These are phyloP conservation scores for Dactylellina sp. DNA, from an alignment of 2,329 filamentous ascomycete species.

Conservation along the genomic window DNA sequence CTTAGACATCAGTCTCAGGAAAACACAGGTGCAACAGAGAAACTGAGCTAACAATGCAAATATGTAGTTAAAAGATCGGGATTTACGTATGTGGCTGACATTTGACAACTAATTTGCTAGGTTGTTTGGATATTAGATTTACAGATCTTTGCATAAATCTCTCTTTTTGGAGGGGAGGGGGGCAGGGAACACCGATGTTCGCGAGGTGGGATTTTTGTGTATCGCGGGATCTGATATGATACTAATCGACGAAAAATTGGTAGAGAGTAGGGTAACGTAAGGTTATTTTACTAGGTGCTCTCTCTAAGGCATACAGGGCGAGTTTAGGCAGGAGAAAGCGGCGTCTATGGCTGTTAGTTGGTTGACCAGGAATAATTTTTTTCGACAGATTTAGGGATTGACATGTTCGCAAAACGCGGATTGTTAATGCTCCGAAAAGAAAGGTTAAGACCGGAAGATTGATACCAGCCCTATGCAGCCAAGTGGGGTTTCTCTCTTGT, in stretches of 20 bases:
- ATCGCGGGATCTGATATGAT: slow-evolving; percentile 27
- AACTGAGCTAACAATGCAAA: no score
- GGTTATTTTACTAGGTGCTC: background rate
- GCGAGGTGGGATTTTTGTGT: slow-evolving; percentile 1
- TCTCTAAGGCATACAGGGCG: background rate
- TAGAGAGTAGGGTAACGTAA: background rate
- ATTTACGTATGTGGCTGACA: slow-evolving; percentile 12
- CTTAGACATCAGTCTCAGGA: background rate
- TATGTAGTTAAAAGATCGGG: slow-evolving; percentile 7
- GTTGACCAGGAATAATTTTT: background rate
- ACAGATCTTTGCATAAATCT: background rate
- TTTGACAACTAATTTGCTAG: background rate
- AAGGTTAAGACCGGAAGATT: background rate
- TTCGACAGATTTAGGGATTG: background rate
- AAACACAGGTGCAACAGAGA: background rate
- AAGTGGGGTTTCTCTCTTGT: background rate
- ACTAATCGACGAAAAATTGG: background rate
- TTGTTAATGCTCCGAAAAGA: slow-evolving; percentile 15
- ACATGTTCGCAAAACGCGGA: background rate
- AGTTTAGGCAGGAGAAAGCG: slow-evolving; percentile 37
- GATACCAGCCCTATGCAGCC: slow-evolving; percentile 52
- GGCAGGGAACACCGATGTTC: background rate
- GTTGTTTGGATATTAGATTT: background rate
- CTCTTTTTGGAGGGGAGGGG: background rate
- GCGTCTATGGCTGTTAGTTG: no score